phyloP scores from a whole-genome alignment of 768 basidiomycete genomes.

The Lactifluus subvellereus region DNA sequence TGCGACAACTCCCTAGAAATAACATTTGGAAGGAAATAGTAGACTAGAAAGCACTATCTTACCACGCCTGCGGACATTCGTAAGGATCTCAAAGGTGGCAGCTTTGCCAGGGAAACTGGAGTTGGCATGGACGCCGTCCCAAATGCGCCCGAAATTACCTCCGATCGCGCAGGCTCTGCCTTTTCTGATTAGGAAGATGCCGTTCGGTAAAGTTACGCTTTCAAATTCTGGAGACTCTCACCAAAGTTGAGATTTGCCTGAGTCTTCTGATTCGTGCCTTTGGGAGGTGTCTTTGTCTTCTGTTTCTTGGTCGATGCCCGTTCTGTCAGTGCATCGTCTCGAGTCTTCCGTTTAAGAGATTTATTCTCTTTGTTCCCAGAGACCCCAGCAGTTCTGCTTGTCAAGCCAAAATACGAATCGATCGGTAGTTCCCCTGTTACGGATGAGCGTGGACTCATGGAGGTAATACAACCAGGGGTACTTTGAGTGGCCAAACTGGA shows the following conservation, averaged over 20 bases:
- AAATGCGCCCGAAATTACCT: not conserved
- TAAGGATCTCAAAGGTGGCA: not conserved
- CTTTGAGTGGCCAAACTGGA: not conserved
- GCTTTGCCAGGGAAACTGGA: conserved; percentile 4
- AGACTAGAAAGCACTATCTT: not conserved
- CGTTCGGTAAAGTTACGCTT: not conserved
- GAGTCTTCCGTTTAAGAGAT: conserved; percentile 11
- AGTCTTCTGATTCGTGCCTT: not conserved
- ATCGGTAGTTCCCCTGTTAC: conserved; percentile 19
- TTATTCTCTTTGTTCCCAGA: conserved; percentile 7
- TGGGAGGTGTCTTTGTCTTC: not conserved
- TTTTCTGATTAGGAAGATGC: not conserved
- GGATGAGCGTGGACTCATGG: conserved; percentile 15
- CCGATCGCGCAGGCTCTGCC: not conserved
- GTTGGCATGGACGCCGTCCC: conserved; percentile 9
- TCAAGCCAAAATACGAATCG: conserved; percentile 9
- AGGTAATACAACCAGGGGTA: not conserved
- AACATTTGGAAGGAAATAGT: not conserved
- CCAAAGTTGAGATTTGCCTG: not conserved
- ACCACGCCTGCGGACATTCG: not conserved
- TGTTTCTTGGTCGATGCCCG: conserved; percentile 3
- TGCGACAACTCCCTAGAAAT: not conserved
- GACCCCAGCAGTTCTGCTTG: not conserved
- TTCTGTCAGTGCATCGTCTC: not conserved
- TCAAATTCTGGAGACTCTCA: not conserved